Conservation (phyloP, 2,329 filamentous ascomycete genomes). For the Hawksworthiomyces lignivorus region DNA sequence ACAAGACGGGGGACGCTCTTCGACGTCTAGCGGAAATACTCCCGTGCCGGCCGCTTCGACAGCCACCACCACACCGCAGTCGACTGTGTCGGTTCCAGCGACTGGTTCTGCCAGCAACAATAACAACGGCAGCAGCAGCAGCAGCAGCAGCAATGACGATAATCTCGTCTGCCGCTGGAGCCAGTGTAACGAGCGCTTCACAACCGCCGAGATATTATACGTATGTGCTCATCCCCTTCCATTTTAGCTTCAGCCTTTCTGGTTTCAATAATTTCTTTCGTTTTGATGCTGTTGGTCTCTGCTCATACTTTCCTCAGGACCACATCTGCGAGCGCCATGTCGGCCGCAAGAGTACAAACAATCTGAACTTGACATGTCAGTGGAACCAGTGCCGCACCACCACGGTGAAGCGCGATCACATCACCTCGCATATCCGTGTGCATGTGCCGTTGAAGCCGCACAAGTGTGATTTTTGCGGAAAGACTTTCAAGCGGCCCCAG, state of each 20-base stretch:
- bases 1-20: conserved; percentile 19
- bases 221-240: conserved; percentile 33
- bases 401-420: conserved; percentile 97
- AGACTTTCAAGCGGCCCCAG: conserved; percentile 98
- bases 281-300: too few relatives aligned
- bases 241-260: background rate
- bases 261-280: too few relatives aligned
- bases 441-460: conserved; percentile 99
- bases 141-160: conserved; percentile 31
- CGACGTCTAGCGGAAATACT: conserved; percentile 43
- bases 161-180: conserved; percentile 55
- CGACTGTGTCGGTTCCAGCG: conserved; percentile 17
- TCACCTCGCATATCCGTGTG: conserved; percentile 96
- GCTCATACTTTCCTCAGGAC: conserved; percentile 53
- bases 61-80: conserved; percentile 26
- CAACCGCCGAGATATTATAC: conserved; percentile 50
- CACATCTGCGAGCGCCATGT: conserved; percentile 98
- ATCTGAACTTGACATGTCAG: conserved; percentile 92
- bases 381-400: conserved; percentile 96
- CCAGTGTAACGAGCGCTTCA: conserved; percentile 51
- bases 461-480: conserved; percentile 97
- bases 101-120: background rate
- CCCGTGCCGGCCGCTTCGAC: conserved; percentile 43
- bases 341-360: conserved; percentile 98
- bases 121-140: background rate